Conservation (phyloP, 352 stramenopile species). For the Phytophthora rubi region DNA sequence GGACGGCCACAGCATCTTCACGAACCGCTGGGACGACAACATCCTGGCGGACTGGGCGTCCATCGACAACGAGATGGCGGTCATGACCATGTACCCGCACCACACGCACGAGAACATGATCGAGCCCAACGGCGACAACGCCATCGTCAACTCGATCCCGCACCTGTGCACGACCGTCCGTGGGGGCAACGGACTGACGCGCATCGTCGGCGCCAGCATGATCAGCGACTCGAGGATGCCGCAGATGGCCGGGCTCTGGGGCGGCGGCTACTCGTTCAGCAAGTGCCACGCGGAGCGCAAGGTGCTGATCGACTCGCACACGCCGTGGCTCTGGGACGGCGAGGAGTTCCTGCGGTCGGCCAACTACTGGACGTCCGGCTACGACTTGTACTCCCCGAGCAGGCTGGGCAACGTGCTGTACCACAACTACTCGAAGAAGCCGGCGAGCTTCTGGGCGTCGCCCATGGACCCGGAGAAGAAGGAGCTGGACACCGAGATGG, state of each 20-base stretch:
- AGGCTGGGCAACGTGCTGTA: conserved; percentile 57
- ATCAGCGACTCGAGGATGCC: conserved; percentile 68
- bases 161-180: conserved; percentile 74
- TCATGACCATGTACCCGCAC: conserved; percentile 79
- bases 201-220: conserved; percentile 78
- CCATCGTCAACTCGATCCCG: conserved; percentile 56
- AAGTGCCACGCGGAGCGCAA: conserved; percentile 81
- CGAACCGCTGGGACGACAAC: conserved; percentile 77
- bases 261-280: conserved; percentile 74
- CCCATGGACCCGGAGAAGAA: conserved; percentile 48
- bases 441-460: conserved; percentile 54
- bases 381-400: conserved; percentile 73
- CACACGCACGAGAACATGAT: conserved; percentile 74
- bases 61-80: conserved; percentile 81
- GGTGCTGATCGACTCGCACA: conserved; percentile 73
- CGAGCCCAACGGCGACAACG: conserved; percentile 77
- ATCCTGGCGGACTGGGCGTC: conserved; percentile 68
- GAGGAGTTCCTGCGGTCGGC: conserved; percentile 69
- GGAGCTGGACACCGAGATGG: conserved; percentile 47
- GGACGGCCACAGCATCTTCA: conserved; percentile 86
- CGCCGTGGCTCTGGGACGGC: conserved; percentile 73
- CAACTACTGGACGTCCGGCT: conserved; percentile 67
- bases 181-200: conserved; percentile 55
- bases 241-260: conserved; percentile 74
- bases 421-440: conserved; percentile 75